Evolutionary conservation across 768 basidiomycete species (phyloP).

Genomic region (Chiua virens): DNA sequence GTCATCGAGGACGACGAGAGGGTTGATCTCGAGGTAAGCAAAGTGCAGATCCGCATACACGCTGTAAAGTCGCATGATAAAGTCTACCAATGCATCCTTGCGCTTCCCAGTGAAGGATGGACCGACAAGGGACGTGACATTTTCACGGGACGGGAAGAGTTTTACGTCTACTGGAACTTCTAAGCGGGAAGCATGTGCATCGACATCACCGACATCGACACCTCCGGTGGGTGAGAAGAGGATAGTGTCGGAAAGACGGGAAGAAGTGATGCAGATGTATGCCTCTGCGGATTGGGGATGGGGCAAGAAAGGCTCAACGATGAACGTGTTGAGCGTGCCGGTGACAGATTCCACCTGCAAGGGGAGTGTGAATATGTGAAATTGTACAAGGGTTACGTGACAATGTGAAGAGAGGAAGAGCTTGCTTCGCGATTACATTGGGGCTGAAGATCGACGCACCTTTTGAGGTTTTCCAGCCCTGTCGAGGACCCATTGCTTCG

Average conservation of each 20-base stretch:
- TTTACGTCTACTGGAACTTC: slow-evolving; percentile 66
- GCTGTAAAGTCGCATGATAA: slow-evolving; percentile 91
- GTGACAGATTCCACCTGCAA: slow-evolving; percentile 85
- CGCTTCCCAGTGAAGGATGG: slow-evolving; percentile 78
- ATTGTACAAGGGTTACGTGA: slow-evolving; percentile 21
- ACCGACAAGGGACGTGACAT: slow-evolving; percentile 75
- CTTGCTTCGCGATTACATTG: slow-evolving; percentile 12
- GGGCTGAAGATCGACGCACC: slow-evolving; percentile 33
- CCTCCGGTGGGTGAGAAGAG: slow-evolving; percentile 99
- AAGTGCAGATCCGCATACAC: slow-evolving; percentile 99
- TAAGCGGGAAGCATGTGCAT: slow-evolving; percentile 92
- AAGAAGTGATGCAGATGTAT: slow-evolving; percentile 97
- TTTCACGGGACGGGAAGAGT: slow-evolving; percentile 80
- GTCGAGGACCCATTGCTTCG: slow-evolving; percentile 82
- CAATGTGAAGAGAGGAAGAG: slow-evolving; percentile 4
- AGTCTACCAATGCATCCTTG: slow-evolving; percentile 92
- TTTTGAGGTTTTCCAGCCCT: slow-evolving; percentile 92
- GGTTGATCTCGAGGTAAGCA: slow-evolving; percentile 99
- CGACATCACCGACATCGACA: slow-evolving; percentile 98
- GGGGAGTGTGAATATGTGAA: slow-evolving; percentile 15
- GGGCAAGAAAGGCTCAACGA: slow-evolving; percentile 98
- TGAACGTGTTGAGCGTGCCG: slow-evolving; percentile 97
- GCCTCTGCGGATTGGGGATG: slow-evolving; percentile 93
- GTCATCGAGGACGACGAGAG: slow-evolving; percentile 89
- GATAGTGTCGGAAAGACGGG: slow-evolving; percentile 91